Base-by-base conservation (phyloP, 805 yeast genomes). In the Metschnikowia cubensis region DNA sequence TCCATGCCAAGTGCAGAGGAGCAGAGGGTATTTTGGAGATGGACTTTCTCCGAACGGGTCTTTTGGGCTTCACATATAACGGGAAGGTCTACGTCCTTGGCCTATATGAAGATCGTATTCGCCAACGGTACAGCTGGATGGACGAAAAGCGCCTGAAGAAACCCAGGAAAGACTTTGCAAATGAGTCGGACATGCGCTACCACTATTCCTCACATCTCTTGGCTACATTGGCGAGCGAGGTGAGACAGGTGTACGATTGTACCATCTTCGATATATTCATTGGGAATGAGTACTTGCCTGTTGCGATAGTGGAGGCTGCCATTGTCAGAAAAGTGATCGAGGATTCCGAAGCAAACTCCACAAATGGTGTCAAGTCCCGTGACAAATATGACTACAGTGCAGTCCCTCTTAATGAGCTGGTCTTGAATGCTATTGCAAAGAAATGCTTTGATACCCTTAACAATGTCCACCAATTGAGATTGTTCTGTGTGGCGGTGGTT, bases 21-120 rank as follows among this genome's bases (percentile, higher is more conserved):
- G 83, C 84, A 43, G 78, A 80, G 48, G 95, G 95, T 0, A 69
- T 76, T 1, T 64, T 87, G 18, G 89, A 86, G 52, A 73, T 83
- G 73, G 91, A 87, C 48, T 94, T 91, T 65, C 74, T 94, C 46
- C 77, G 99, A 59, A 92, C 98, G 0, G 97, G 97, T 3, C 65
- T 92, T 17, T 74, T 94, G 44, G 99, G 99, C 0, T 94, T 94
- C 66, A 79, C 89, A 1, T 85, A 80, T 59, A 83, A 87, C 52
- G 97, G 97, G 10, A 89, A 87, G 59, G 85, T 94, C 0, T 94
- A 85, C 61, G 87, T 94, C 1, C 69, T 94, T 37, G 97, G 99
- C 0, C 73, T 89, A 35, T 89, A 90, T 55, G 99, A 94, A 59
- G 99, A 94, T 66, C 76, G 97, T 63, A 80, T 94, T 42, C 77